Percentiles rank a stretch among this genome's conserved stretches.
Evolutionary conservation across 1,284 basidiomycete species (phyloP).

Genomic region (Ganoderma sinense): DNA sequence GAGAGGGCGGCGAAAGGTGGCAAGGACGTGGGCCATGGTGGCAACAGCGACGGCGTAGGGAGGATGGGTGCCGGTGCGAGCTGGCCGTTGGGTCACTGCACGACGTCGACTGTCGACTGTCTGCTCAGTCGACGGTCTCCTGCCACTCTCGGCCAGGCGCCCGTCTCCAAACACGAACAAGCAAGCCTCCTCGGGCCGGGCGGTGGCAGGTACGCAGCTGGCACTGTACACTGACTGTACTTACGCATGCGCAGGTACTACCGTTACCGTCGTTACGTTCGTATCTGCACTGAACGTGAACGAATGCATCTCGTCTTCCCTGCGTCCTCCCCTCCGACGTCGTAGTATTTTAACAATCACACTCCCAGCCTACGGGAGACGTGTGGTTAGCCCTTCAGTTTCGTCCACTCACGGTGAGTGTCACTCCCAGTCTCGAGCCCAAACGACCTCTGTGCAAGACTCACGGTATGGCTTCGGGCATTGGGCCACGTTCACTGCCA

Average conservation of each 20-base stretch:
- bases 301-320: too few relatives aligned
- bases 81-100: neutral
- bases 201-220: too few relatives aligned
- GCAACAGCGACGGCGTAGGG: constrained; percentile 7
- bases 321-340: too few relatives aligned
- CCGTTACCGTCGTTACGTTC: too few relatives aligned
- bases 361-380: neutral
- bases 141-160: too few relatives aligned
- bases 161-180: neutral
- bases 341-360: too few relatives aligned
- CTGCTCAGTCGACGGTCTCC: too few relatives aligned
- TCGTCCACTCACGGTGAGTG: neutral
- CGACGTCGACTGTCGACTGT: too few relatives aligned
- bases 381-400: neutral
- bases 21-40: constrained; percentile 22
- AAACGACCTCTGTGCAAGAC: neutral
- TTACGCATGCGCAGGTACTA: too few relatives aligned
- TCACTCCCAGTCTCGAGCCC: neutral
- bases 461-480: neutral
- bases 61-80: neutral
- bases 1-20: constrained; percentile 15
- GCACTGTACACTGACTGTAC: too few relatives aligned
- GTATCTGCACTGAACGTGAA: too few relatives aligned
- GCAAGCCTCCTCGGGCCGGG: neutral
- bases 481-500: neutral